Percentiles rank a stretch among this genome's conserved stretches.
These are phyloP conservation scores for Fusarium ambrosium DNA, from an alignment of 2,329 filamentous ascomycete genomes.

Conservation along the genomic window DNA sequence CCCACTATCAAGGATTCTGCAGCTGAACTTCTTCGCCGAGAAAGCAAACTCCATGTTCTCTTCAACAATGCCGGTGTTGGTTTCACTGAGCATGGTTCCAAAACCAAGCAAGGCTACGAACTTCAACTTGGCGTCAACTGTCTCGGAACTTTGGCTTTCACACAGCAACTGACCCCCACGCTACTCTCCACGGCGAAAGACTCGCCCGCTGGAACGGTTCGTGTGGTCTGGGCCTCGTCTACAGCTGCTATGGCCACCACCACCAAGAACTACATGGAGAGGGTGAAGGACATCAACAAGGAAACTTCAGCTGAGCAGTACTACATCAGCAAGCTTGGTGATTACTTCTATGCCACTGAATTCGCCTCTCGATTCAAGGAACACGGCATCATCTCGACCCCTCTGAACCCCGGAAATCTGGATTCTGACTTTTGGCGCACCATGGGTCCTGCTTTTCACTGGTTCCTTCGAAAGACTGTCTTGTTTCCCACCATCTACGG, in stretches of 20 bases:
- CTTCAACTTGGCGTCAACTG: constrained; percentile 59
- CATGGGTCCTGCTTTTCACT: constrained; percentile 30
- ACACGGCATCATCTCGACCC: constrained; percentile 49
- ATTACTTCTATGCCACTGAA: constrained; percentile 51
- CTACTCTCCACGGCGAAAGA: constrained; percentile 50
- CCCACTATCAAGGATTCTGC: constrained; percentile 47
- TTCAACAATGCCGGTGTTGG: constrained; percentile 61
- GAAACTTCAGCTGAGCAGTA: constrained; percentile 38
- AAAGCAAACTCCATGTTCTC: constrained; percentile 52
- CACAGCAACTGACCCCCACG: constrained; percentile 53
- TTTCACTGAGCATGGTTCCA: constrained; percentile 52
- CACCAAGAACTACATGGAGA: constrained; percentile 38
- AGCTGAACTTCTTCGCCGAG: constrained; percentile 36
- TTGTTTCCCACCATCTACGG: constrained; percentile 53
- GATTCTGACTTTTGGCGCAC: constrained; percentile 54
- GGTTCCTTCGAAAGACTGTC: constrained; percentile 34
- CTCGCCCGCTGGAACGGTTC: constrained; percentile 46
- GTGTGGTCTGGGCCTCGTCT: constrained; percentile 53
- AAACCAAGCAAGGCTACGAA: constrained; percentile 56
- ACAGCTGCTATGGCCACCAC: constrained; percentile 28
- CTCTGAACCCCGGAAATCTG: constrained; percentile 58
- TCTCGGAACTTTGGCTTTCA: constrained; percentile 57
- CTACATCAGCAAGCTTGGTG: constrained; percentile 50
- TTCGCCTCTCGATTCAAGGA: constrained; percentile 45
- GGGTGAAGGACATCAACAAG: constrained; percentile 33